Evolutionary conservation across 2,329 filamentous ascomycete genomes (phyloP), one percentile per base, ranked within the genome.

Genomic region (Aspergillus viridinutans): DNA sequence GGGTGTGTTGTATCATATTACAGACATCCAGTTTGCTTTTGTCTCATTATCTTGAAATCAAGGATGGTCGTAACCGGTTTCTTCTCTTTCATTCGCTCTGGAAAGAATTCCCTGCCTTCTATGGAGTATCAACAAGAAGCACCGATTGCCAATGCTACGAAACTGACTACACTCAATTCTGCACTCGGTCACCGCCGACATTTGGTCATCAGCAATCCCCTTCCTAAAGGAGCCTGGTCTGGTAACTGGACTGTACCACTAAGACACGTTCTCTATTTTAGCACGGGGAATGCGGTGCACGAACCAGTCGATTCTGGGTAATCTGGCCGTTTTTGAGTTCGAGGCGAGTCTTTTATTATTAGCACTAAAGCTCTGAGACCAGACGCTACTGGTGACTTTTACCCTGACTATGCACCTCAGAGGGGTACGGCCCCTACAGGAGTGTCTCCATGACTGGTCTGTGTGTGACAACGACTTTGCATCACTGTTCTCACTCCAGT

Each of bases 401-500:
- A 47, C 12, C 32, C 32, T 35, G 12, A 14, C 12, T 6, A 6
- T 14, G 12, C 32, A 21, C 5, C 10, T 43, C 21, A 23, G n/a
- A 45, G 42, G 42, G 3, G 42, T 20, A 20, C 20, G 21, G 42
- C 42, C 7, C 20, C 9, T 43, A 43, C n/a, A 5, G 40, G 8
- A 43, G 8, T 43, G n/a, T 43, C 40, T 21, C 23, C n/a, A 7
- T 23, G 12, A 47, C 43, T 47, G 43, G 43, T 26, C 43, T 26
- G 43, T 53, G 50, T 55, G 56, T 57, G 53, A 58, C 57, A 53
- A 47, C 42, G 57, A 52, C 50, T 53, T 53, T 58, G 53, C 57
- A 56, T 58, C 57, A 58, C 47, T 52, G 53, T 25, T 56, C 14
- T 35, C 38, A 35, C 57, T 56, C 17, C 32, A 42, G 38, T 32